phyloP scores from a whole-genome alignment of 148 eudicot species.

The Camellia granthamiana region DNA sequence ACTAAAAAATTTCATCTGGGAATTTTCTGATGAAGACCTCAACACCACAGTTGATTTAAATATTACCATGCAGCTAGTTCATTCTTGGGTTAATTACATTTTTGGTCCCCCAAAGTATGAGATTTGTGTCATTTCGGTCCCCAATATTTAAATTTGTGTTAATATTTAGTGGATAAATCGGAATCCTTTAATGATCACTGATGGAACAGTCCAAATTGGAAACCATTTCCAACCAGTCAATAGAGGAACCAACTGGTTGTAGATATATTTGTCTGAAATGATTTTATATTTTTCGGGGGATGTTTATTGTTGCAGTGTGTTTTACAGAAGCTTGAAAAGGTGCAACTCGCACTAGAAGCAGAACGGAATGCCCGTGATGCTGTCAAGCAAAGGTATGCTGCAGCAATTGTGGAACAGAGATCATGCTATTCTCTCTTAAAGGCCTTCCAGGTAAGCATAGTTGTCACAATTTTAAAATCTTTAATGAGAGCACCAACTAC shows the following conservation, averaged over 20 bases:
- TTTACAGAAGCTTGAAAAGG: constrained; percentile 59
- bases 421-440: constrained; percentile 41
- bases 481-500: background rate
- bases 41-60: background rate
- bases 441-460: constrained; percentile 46
- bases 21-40: background rate
- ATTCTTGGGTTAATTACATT: background rate
- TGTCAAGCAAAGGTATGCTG: constrained; percentile 46
- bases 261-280: background rate
- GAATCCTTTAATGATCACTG: too few relatives aligned
- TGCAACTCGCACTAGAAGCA: constrained; percentile 34
- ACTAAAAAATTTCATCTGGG: background rate
- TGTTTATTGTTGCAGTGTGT: background rate
- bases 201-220: too few relatives aligned
- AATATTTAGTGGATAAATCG: too few relatives aligned
- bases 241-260: too few relatives aligned
- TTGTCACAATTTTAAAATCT: background rate
- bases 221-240: too few relatives aligned
- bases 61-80: background rate
- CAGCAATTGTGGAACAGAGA: constrained; percentile 50
- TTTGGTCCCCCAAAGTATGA: too few relatives aligned
- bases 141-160: too few relatives aligned
- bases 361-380: constrained; percentile 45
- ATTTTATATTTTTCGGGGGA: background rate
- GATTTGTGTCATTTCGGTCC: too few relatives aligned